These are phyloP conservation scores for Paracamarosporium sp. DNA, from an alignment of 2,329 filamentous ascomycete genomes.

Conservation along the genomic window DNA sequence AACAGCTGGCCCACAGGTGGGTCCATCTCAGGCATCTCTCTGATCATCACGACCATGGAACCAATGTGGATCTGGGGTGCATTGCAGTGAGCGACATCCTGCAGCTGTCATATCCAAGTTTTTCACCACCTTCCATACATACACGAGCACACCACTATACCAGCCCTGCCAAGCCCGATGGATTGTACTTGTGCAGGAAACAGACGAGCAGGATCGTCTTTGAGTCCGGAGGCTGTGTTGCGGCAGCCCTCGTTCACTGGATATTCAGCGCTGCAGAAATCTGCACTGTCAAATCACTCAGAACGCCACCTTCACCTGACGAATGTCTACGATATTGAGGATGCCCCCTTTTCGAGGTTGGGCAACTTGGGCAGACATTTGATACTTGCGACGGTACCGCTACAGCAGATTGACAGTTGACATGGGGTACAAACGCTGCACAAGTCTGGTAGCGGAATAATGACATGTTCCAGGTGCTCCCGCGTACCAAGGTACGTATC, in stretches of 20 bases:
- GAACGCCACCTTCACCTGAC: background rate
- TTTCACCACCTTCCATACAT: conserved; percentile 20
- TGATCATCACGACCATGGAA: background rate
- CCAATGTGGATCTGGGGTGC: conserved; percentile 24
- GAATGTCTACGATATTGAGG: no score
- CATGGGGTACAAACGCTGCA: background rate
- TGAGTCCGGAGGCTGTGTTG: background rate
- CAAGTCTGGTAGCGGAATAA: conserved; percentile 7
- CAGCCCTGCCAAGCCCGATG: conserved; percentile 22
- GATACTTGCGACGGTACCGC: background rate
- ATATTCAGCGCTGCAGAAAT: conserved; percentile 11
- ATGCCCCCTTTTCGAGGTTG: background rate
- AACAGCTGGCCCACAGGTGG: conserved; percentile 9
- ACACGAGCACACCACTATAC: conserved; percentile 26
- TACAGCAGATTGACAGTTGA: background rate
- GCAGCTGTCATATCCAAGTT: conserved; percentile 13
- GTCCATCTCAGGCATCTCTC: conserved; percentile 2
- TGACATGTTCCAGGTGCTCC: conserved; percentile 9
- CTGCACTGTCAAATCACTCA: conserved; percentile 1
- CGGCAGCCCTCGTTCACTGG: background rate
- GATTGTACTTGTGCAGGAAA: conserved; percentile 11
- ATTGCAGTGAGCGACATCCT: conserved; percentile 16
- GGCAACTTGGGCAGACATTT: background rate
- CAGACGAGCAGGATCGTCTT: background rate
- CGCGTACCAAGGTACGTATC: background rate